These are phyloP conservation scores for Mycena chlorophos DNA, from an alignment of 768 basidiomycete species.

Conservation along the genomic window DNA sequence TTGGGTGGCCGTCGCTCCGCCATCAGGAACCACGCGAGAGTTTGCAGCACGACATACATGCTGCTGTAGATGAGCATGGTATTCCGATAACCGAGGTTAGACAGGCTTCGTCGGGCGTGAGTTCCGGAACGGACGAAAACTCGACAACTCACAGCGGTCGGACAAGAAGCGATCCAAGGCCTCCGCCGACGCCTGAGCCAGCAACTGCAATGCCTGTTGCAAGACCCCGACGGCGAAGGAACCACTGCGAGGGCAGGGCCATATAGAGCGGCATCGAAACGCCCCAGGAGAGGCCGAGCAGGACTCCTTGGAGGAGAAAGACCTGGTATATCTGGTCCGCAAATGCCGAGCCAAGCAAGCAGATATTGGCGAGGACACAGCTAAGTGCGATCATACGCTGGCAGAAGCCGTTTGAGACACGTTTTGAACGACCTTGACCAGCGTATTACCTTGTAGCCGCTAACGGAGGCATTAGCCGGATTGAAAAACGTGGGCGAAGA, in stretches of 20 bases:
- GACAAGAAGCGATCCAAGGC: conserved; percentile 22
- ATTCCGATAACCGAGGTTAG: conserved; percentile 30
- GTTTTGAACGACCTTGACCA: background rate
- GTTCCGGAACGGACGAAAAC: background rate
- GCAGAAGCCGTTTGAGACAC: background rate
- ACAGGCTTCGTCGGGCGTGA: conserved; percentile 19
- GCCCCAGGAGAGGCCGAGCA: conserved; percentile 18
- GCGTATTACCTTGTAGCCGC: conserved; percentile 23
- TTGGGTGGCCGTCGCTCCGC: conserved; percentile 27
- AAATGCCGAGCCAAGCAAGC: conserved; percentile 32
- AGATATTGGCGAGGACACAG: conserved; percentile 26
- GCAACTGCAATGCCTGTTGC: conserved; percentile 37
- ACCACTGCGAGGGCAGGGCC: conserved; percentile 37
- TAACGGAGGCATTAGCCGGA: conserved; percentile 3
- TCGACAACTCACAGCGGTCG: conserved; percentile 20
- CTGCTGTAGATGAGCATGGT: conserved; percentile 33
- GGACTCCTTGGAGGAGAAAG: conserved; percentile 32
- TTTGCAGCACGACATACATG: conserved; percentile 28
- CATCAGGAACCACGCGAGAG: conserved; percentile 31
- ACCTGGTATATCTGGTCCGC: conserved; percentile 32
- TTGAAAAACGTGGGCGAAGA: background rate
- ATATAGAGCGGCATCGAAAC: conserved; percentile 31
- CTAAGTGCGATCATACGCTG: conserved; percentile 34
- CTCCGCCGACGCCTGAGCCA: conserved; percentile 34
- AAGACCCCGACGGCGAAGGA: conserved; percentile 32